Conservation (phyloP, 768 basidiomycete genomes). For the Russula virescens region DNA sequence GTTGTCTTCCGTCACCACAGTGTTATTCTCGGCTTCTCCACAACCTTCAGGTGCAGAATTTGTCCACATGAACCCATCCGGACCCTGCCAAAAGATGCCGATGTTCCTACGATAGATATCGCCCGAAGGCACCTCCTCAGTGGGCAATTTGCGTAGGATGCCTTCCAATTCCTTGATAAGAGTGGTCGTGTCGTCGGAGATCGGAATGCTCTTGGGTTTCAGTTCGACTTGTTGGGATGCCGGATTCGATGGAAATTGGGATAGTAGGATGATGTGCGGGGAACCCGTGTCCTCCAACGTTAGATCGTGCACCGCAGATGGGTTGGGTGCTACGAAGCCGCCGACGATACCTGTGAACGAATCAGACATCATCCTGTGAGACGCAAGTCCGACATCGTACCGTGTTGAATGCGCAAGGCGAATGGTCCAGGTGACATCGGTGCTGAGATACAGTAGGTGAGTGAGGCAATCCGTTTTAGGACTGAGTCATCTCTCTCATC, state of each 20-base stretch:
- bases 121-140: conserved; percentile 49
- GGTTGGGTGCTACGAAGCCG: conserved; percentile 67
- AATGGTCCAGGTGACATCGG: conserved; percentile 50
- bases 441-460: conserved; percentile 6
- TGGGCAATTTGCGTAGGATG: conserved; percentile 57
- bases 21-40: conserved; percentile 43
- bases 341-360: conserved; percentile 56
- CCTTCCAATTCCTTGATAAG: conserved; percentile 53
- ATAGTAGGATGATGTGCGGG: conserved; percentile 40
- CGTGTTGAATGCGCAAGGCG: conserved; percentile 56
- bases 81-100: conserved; percentile 55
- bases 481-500: not conserved
- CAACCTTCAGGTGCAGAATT: conserved; percentile 61
- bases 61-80: conserved; percentile 50
- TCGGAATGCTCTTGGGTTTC: conserved; percentile 39
- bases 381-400: conserved; percentile 30
- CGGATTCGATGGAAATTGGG: conserved; percentile 45
- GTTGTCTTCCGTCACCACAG: conserved; percentile 41
- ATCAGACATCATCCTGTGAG: conserved; percentile 3
- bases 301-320: conserved; percentile 49
- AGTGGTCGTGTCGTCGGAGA: conserved; percentile 31
- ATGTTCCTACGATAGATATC: conserved; percentile 68
- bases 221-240: conserved; percentile 39
- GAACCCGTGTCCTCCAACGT: conserved; percentile 36
- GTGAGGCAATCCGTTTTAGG: not conserved